Percentiles rank a stretch among this genome's conserved stretches.
Evolutionary conservation across 2,329 filamentous ascomycete genomes (phyloP).

Genomic region (Tolypocladium tropicale): DNA sequence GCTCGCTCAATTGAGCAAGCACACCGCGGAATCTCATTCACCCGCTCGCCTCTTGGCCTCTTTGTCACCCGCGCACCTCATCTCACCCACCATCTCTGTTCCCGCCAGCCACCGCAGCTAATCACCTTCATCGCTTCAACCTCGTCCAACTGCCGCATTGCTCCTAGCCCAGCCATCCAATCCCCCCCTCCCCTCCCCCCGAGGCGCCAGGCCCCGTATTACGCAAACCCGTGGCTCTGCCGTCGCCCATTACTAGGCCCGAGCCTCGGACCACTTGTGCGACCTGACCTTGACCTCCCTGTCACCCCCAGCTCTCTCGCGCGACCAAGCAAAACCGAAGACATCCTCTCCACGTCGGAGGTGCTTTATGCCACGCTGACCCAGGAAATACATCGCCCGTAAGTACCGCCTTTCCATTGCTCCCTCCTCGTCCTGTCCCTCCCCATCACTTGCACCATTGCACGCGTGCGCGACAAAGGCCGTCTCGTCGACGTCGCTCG

Average conservation of each 20-base stretch:
- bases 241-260: slow-evolving; percentile 7
- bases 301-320: slow-evolving; percentile 7
- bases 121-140: slow-evolving; percentile 1
- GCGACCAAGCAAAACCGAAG: slow-evolving; percentile 8
- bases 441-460: neutral
- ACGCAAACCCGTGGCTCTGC: slow-evolving; percentile 12
- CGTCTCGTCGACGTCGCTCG: slow-evolving; percentile 1
- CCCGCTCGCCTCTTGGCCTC: no score
- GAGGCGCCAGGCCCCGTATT: slow-evolving; percentile 11
- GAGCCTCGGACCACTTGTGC: slow-evolving; percentile 11
- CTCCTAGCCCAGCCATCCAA: slow-evolving; percentile 2
- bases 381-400: slow-evolving; percentile 15
- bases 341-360: slow-evolving; percentile 11
- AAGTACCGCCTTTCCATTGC: slow-evolving; percentile 3
- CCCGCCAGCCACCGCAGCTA: slow-evolving; percentile 1
- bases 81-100: neutral
- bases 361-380: slow-evolving; percentile 14
- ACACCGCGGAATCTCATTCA: neutral
- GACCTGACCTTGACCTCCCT: slow-evolving; percentile 10
- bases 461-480: neutral
- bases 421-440: slow-evolving; percentile 1
- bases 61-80: no score
- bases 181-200: no score
- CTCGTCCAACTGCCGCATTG: slow-evolving; percentile 3
- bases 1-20: neutral